Conservation (phyloP, 805 yeast species). For the Yamadazyma olivae region DNA sequence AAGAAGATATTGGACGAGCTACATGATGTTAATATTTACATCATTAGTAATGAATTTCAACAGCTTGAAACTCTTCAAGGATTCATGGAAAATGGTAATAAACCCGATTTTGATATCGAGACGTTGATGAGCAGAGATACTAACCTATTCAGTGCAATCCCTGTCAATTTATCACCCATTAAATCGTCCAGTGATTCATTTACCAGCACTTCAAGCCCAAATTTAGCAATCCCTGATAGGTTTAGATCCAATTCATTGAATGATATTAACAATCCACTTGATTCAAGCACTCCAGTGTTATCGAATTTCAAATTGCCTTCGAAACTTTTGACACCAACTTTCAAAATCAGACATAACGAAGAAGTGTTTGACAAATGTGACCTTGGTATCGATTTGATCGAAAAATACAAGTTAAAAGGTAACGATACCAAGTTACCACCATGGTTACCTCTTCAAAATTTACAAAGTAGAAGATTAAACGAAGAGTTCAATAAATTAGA, state of each 20-base stretch:
- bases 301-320: conserved; percentile 56
- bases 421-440: conserved; percentile 21
- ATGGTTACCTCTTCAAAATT: conserved; percentile 20
- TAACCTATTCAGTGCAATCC: conserved; percentile 6
- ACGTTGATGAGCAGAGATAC: conserved; percentile 9
- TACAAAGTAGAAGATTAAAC: conserved; percentile 3
- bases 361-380: conserved; percentile 42
- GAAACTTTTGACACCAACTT: conserved; percentile 7
- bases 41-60: conserved; percentile 9
- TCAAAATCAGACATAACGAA: conserved; percentile 52
- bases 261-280: conserved; percentile 13
- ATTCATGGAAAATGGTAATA: conserved; percentile 9
- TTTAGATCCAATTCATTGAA: conserved; percentile 17
- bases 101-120: conserved; percentile 10
- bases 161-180: conserved; percentile 6
- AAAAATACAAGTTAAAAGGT: conserved; percentile 7
- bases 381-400: conserved; percentile 20
- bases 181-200: not conserved
- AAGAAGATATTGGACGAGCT: conserved; percentile 48
- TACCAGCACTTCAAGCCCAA: not conserved
- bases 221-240: conserved; percentile 4
- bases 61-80: conserved; percentile 13
- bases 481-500: conserved; percentile 62
- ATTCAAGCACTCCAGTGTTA: conserved; percentile 33
- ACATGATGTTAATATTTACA: conserved; percentile 4